Evolutionary conservation across 257 asterid genomes (phyloP).

Genomic region (Haberlea rhodopensis): DNA sequence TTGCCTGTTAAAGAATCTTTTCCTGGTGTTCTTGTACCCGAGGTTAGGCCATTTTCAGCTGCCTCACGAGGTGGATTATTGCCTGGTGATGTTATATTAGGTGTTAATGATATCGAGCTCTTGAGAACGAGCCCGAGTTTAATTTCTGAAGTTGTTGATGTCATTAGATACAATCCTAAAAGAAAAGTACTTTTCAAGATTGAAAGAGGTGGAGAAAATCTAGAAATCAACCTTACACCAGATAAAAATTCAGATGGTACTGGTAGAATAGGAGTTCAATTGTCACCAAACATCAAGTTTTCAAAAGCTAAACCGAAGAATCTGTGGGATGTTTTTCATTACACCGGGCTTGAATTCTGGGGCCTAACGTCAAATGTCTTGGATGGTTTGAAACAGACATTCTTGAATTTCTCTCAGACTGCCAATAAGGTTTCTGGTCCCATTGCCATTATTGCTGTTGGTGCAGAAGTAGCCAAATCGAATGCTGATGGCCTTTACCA

Average conservation of each 20-base stretch:
- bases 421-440: slow-evolving; percentile 98
- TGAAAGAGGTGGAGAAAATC: slow-evolving; percentile 52
- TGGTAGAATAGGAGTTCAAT: slow-evolving; percentile 85
- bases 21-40: slow-evolving; percentile 95
- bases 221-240: slow-evolving; percentile 61
- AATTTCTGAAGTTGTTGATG: slow-evolving; percentile 81
- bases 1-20: slow-evolving; percentile 96
- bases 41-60: slow-evolving; percentile 86
- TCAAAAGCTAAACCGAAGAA: slow-evolving; percentile 61
- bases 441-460: slow-evolving; percentile 94
- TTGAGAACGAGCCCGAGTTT: slow-evolving; percentile 56
- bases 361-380: slow-evolving; percentile 67
- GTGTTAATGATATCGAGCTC: slow-evolving; percentile 58
- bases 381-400: slow-evolving; percentile 79
- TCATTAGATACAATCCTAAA: slow-evolving; percentile 57
- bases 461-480: slow-evolving; percentile 96
- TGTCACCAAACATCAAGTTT: slow-evolving; percentile 74
- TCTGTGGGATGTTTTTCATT: slow-evolving; percentile 54
- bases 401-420: slow-evolving; percentile 78
- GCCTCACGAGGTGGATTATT: slow-evolving; percentile 80
- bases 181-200: slow-evolving; percentile 56
- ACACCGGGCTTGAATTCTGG: slow-evolving; percentile 83
- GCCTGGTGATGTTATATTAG: slow-evolving; percentile 85
- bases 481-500: slow-evolving; percentile 86
- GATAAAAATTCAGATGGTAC: slow-evolving; percentile 79